Percentiles rank a stretch among this genome's conserved stretches.
Evolutionary conservation across 129 eudicot species (phyloP).

Genomic region (Heracleum sosnowskyi): DNA sequence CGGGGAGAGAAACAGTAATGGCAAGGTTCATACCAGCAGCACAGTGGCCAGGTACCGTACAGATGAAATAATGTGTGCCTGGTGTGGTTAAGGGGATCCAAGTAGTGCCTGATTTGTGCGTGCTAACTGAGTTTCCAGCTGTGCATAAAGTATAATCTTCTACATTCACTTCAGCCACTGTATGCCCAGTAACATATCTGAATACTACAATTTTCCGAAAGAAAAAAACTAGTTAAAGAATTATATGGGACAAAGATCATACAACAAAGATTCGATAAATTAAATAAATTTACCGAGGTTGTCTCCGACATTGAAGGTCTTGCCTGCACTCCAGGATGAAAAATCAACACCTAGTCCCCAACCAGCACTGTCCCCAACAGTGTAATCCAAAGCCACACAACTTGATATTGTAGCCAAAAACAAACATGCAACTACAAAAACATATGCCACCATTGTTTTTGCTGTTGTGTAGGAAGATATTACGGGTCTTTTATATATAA

Average conservation of each 20-base stretch:
- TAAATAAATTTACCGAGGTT: constrained; percentile 22
- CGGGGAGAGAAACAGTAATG: background rate
- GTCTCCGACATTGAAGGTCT: constrained; percentile 38
- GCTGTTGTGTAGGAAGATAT: background rate
- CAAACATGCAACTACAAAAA: background rate
- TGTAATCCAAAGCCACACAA: background rate
- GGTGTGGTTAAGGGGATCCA: background rate
- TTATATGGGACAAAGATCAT: background rate
- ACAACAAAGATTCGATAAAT: background rate
- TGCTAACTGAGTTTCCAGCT: background rate
- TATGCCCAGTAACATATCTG: background rate
- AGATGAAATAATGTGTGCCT: background rate
- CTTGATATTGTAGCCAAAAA: background rate
- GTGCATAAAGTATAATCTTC: background rate
- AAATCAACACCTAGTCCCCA: constrained; percentile 40
- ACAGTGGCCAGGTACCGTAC: background rate
- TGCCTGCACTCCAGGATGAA: constrained; percentile 31
- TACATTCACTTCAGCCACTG: background rate
- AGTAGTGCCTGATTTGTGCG: background rate
- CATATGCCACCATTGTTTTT: background rate
- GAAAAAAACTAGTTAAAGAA: background rate
- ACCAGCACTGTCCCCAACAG: constrained; percentile 38
- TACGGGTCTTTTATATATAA: too few relatives aligned
- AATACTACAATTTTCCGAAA: background rate
- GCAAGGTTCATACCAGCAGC: background rate